Base-by-base conservation (phyloP, 257 asterid species). In the Mitragyna speciosa region DNA sequence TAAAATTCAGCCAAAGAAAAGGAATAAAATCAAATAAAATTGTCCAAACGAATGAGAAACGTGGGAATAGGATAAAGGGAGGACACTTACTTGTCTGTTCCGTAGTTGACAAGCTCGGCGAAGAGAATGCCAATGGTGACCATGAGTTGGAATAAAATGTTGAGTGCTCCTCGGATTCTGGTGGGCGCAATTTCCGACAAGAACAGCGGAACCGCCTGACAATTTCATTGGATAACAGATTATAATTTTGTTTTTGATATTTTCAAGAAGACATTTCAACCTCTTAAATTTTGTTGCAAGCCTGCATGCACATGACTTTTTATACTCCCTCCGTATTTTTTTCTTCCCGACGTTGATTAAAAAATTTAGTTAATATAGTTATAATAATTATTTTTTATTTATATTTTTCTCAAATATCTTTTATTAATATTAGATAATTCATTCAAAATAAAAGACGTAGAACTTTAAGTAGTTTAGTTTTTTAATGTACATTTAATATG, bases 151-250 rank as follows among this genome's bases (percentile, higher is more conserved):
- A 95, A 93, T 7, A 95, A 83, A 72, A 95, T 95, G 87, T 95
- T 95, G 59, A 95, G 99, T 6, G 91, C 99, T 82, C 99, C 98
- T 67, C 98, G 97, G 48, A 95, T 92, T 82, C 94, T 93, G 71
- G 99, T 93, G 9, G 99, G 98, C 76, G 98, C 99, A 1, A 95
- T 95, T 82, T 95, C 98, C 48, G 99, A 95, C 70, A 95, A 86
- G 82, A 91, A 95, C 54, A 95, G 49, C 5, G 98, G 99, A 26
- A 95, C 97, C 0, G 98, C 99, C 99, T 93, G 89, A 43, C 31
- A 88, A 79, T 10, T 65, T 33, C 19, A 39, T 48, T 48, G 7
- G 20, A 76, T 54, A 16, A 54, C 1, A 17, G 1, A 2, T 54
- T 54, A 4, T 7, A 17, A 54, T 54, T 54, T 54, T 54, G 5